phyloP scores from a whole-genome alignment of 2,329 filamentous ascomycete species.

The Aspergillus persii region DNA sequence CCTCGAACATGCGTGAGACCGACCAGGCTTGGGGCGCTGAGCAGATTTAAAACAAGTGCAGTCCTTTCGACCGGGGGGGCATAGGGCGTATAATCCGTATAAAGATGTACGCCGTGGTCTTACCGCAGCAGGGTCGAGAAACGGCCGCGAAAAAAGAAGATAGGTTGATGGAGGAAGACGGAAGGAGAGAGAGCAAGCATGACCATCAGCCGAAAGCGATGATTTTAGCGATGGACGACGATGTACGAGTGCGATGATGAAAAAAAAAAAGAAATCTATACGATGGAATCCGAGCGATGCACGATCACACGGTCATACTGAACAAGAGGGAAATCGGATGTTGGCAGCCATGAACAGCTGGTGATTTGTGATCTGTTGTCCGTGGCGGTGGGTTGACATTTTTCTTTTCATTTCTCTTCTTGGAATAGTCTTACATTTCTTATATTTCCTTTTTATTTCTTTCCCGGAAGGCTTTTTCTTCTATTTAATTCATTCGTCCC shows the following conservation, averaged over 20 bases:
- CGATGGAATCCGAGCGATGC: conserved; percentile 13
- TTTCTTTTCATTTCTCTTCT: not conserved
- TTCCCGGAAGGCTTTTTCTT: not conserved
- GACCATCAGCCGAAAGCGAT: not conserved
- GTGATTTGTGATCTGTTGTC: not conserved
- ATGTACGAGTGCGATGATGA: conserved; percentile 23
- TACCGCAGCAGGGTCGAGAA: not conserved
- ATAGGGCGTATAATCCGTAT: not conserved
- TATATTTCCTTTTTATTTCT: not conserved
- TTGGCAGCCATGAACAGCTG: not conserved
- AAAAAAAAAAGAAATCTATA: conserved; percentile 13
- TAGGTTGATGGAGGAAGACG: not conserved
- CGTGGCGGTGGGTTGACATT: not conserved
- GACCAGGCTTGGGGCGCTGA: conserved; percentile 75
- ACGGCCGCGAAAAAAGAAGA: not conserved
- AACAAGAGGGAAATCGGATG: not conserved
- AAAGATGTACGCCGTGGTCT: not conserved
- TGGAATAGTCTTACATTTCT: not conserved
- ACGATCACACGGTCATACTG: conserved; percentile 1
- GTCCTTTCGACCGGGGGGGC: not conserved
- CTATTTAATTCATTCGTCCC: not conserved
- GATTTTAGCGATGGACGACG: conserved; percentile 17
- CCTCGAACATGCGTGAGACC: conserved; percentile 76
- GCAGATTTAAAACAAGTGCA: conserved; percentile 58
- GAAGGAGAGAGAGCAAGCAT: conserved; percentile 3